Evolutionary conservation across 2,329 filamentous ascomycete genomes (phyloP), one percentile per base, ranked within the genome.

Genomic region (Emergomyces orientalis): DNA sequence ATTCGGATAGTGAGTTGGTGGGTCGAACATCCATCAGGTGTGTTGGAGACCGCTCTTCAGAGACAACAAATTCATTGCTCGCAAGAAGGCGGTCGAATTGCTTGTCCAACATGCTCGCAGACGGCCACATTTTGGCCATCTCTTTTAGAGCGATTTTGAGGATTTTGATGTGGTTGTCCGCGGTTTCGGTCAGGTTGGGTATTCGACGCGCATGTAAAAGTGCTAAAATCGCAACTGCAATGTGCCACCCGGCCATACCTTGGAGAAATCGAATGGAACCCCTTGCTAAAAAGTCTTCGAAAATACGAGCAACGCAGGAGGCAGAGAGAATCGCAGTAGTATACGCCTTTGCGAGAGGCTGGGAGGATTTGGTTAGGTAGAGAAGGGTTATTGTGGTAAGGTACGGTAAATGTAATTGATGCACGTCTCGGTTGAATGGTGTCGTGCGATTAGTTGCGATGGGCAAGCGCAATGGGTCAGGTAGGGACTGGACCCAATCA

Each of bases 241-340:
- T 70, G 56, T 79, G 77, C 77, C 77, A 79, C 45, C 76, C 76
- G 0, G 75, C 75, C 9, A 79, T 78, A 1, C 75, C 75, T 71
- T 76, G 77, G 0, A 79, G 70, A 52, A 78, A 79, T 0, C 76
- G 67, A 0, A 73, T 71, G 37, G 75, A 71, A 0, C 77, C 77
- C 0, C 77, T 71, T 0, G 72, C 71, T 0, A 79, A 63, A 2
- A 76, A 72, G 43, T 79, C 77, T 39, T 73, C 65, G 8, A 79
- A 68, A 37, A 77, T 76, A 6, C 75, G 70, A 3, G 73, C 71
- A 22, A 75, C 71, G 64, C 74, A 77, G 2, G 74, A 76, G 4
- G 76, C 76, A 0, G 76, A 74, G 2, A 77, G 63, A 6, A 76
- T 72, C 22, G 75, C 76, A 1, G 74, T 70, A 3, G 72, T 72